These are phyloP conservation scores for Lipomyces mesembrius DNA, from an alignment of 805 yeast species.

Conservation along the genomic window DNA sequence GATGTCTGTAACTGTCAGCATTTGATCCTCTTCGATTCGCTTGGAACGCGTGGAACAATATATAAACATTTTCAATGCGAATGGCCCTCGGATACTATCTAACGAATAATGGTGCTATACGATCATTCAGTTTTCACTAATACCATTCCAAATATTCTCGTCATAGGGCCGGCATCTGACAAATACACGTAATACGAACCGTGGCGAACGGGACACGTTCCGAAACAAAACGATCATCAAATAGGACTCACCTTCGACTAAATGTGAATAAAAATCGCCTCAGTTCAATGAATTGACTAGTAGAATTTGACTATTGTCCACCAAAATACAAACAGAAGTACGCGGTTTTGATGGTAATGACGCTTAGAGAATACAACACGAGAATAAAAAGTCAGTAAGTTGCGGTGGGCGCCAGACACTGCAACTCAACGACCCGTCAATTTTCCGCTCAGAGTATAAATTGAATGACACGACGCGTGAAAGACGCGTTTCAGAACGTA, in stretches of 20 bases:
- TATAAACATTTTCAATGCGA: background rate
- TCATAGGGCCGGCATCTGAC: constrained; percentile 16
- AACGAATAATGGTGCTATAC: constrained; percentile 26
- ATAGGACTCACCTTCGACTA: background rate
- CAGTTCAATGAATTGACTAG: background rate
- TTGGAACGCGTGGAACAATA: background rate
- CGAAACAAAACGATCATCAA: background rate
- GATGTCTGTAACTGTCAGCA: constrained; percentile 1
- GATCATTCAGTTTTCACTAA: constrained; percentile 14
- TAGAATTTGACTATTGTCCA: background rate
- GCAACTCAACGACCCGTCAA: no score
- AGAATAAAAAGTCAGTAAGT: background rate
- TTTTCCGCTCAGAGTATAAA: background rate
- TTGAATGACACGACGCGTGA: constrained; percentile 1
- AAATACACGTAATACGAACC: background rate
- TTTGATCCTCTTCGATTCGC: background rate
- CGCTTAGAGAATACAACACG: background rate
- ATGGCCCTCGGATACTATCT: constrained; percentile 35
- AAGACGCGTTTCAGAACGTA: background rate
- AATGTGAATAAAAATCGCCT: background rate
- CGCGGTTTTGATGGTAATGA: background rate
- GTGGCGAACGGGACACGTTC: background rate
- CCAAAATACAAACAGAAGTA: background rate
- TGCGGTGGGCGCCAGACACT: no score
- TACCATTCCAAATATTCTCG: constrained; percentile 17